phyloP scores from a whole-genome alignment of 2,329 filamentous ascomycete genomes.

The Uncinocarpus reesii region DNA sequence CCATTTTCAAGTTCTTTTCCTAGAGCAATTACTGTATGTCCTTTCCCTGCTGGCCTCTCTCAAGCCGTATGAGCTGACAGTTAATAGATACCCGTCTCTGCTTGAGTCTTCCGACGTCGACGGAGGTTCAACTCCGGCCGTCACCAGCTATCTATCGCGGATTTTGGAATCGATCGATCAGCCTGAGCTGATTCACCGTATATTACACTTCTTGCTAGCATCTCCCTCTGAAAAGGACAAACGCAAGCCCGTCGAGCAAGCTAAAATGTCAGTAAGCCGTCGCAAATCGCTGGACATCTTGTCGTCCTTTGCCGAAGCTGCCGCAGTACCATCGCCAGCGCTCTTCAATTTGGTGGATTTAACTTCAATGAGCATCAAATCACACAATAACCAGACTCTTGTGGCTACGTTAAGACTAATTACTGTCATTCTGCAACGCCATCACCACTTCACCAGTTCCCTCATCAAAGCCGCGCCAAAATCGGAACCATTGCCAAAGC shows the following conservation, averaged over 20 bases:
- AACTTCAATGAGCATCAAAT: constrained; percentile 72
- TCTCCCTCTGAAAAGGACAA: constrained; percentile 43
- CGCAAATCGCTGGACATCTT: constrained; percentile 83
- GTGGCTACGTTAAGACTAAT: constrained; percentile 79
- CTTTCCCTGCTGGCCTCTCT: constrained; percentile 8
- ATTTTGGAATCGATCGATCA: constrained; percentile 88
- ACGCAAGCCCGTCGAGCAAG: constrained; percentile 47
- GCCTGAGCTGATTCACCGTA: constrained; percentile 85
- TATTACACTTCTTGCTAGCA: constrained; percentile 82
- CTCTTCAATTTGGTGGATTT: constrained; percentile 92
- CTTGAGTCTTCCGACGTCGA: constrained; percentile 95
- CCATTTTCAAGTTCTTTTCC: constrained; percentile 92
- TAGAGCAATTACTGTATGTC: constrained; percentile 76
- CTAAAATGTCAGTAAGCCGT: constrained; percentile 51
- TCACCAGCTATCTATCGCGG: constrained; percentile 81
- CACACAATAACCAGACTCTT: constrained; percentile 77
- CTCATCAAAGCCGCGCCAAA: constrained; percentile 48
- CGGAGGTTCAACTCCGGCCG: constrained; percentile 90
- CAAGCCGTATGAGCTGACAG: constrained; percentile 4
- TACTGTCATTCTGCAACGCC: constrained; percentile 73
- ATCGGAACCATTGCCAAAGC: constrained; percentile 15
- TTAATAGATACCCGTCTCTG: constrained; percentile 72
- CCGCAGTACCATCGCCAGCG: constrained; percentile 67
- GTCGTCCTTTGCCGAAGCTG: constrained; percentile 63
- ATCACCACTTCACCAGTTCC: constrained; percentile 69